A percentile compares a stretch with the other conserved stretches of the same genome.
These are phyloP conservation scores for Penicillium aurantiogriseum DNA, from an alignment of 2,329 filamentous ascomycete genomes.

Conservation along the genomic window DNA sequence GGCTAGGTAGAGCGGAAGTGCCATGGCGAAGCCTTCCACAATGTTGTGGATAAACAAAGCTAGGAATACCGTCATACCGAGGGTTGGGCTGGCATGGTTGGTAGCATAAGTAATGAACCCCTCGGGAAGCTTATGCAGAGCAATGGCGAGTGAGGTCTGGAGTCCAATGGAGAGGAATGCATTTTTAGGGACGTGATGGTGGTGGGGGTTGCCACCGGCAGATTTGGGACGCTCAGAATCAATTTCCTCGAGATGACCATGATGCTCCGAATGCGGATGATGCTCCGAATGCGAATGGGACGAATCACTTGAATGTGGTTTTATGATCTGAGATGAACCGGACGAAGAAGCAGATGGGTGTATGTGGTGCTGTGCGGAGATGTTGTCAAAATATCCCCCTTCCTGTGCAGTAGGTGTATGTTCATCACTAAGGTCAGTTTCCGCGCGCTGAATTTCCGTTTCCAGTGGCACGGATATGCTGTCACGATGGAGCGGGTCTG, in stretches of 20 bases:
- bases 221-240: conserved; percentile 11
- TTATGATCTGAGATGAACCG: conserved; percentile 11
- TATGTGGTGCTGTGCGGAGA: conserved; percentile 11
- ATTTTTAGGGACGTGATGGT: conserved; percentile 93
- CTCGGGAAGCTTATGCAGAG: conserved; percentile 91
- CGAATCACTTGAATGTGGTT: background rate
- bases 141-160: conserved; percentile 92
- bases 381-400: conserved; percentile 16
- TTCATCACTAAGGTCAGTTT: conserved; percentile 3
- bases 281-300: background rate
- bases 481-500: conserved; percentile 16
- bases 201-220: conserved; percentile 56
- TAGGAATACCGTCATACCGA: conserved; percentile 91
- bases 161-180: conserved; percentile 93
- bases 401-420: background rate
- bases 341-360: conserved; percentile 3
- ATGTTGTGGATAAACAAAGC: conserved; percentile 98
- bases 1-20: conserved; percentile 87
- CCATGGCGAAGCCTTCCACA: conserved; percentile 93
- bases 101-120: conserved; percentile 90
- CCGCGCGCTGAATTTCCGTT: conserved; percentile 12
- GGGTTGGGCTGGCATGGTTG: conserved; percentile 86
- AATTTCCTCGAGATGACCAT: conserved; percentile 12
- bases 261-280: background rate
- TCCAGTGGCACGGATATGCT: conserved; percentile 20